Conservation (phyloP, 75 land plant species). For the Picea glauca region DNA sequence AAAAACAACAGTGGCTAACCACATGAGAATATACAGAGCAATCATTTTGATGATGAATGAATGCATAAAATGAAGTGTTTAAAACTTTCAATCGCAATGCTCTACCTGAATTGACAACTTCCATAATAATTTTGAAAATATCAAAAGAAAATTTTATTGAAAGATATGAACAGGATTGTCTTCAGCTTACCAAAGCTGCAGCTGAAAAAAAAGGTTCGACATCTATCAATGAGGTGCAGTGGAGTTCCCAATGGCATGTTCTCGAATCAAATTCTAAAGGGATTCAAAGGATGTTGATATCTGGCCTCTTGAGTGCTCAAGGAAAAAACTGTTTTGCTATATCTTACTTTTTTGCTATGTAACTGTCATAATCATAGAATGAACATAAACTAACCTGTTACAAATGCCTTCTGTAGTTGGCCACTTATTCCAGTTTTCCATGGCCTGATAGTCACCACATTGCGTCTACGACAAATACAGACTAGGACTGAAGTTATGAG, state of each 20-base stretch:
- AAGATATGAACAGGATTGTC: background rate
- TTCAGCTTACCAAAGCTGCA: background rate
- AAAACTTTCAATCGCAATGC: background rate
- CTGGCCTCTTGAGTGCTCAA: background rate
- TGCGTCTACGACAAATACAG: slow-evolving; percentile 23
- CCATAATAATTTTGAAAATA: background rate
- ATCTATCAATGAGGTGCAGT: background rate
- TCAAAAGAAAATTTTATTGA: background rate
- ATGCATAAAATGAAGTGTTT: background rate
- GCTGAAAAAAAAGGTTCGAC: background rate
- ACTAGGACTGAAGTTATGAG: slow-evolving; percentile 5
- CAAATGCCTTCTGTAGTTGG: slow-evolving; percentile 72
- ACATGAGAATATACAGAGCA: background rate
- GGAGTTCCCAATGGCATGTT: background rate
- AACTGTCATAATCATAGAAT: background rate
- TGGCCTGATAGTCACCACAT: slow-evolving; percentile 54
- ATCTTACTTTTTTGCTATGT: background rate
- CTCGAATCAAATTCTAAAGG: background rate
- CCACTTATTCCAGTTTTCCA: slow-evolving; percentile 76
- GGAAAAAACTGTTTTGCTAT: background rate
- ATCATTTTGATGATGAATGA: background rate
- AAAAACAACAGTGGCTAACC: background rate
- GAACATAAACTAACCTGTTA: slow-evolving; percentile 39
- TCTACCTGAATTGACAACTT: background rate
- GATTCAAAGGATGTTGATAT: background rate